A percentile compares a stretch with the other conserved stretches of the same genome.
These are phyloP conservation scores for Peronospora destructor DNA, from an alignment of 352 stramenopile species.

Conservation along the genomic window DNA sequence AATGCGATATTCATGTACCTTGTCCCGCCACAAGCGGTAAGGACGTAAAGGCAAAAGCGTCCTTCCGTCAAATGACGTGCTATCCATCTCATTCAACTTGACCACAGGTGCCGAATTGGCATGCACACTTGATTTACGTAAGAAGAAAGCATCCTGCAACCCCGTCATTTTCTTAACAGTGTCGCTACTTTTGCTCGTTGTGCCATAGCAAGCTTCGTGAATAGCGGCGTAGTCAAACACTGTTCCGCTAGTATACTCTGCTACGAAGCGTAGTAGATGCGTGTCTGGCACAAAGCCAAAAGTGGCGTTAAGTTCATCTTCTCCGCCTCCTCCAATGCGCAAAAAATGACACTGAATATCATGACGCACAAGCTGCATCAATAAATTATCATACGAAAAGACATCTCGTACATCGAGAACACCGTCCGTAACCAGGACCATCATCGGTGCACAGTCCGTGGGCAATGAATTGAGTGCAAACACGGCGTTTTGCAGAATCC, in stretches of 20 bases:
- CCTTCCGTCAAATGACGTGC: slow-evolving; percentile 56
- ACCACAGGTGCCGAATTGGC: slow-evolving; percentile 59
- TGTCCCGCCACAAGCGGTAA: slow-evolving; percentile 84
- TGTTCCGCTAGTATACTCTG: slow-evolving; percentile 55
- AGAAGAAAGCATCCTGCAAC: slow-evolving; percentile 52
- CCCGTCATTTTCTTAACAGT: slow-evolving; percentile 46
- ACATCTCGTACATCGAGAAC: slow-evolving; percentile 74
- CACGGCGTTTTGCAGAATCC: slow-evolving; percentile 77
- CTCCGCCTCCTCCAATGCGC: slow-evolving; percentile 44
- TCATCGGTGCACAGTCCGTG: slow-evolving; percentile 58
- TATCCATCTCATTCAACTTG: slow-evolving; percentile 61
- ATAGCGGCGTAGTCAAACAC: slow-evolving; percentile 63
- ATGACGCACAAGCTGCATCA: slow-evolving; percentile 86
- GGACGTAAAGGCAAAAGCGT: slow-evolving; percentile 62
- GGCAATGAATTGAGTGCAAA: slow-evolving; percentile 85
- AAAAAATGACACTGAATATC: slow-evolving; percentile 85
- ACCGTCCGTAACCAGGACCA: slow-evolving; percentile 81
- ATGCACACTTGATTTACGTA: slow-evolving; percentile 62
- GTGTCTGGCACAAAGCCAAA: slow-evolving; percentile 84
- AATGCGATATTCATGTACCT: slow-evolving; percentile 85
- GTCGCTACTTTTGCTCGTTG: slow-evolving; percentile 25
- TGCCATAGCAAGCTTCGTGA: slow-evolving; percentile 44
- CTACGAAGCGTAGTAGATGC: slow-evolving; percentile 70
- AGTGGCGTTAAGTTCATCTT: slow-evolving; percentile 53
- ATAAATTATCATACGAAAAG: slow-evolving; percentile 78